Conservation (phyloP, 2,329 filamentous ascomycete genomes). For the Trichoderma guizhouense region DNA sequence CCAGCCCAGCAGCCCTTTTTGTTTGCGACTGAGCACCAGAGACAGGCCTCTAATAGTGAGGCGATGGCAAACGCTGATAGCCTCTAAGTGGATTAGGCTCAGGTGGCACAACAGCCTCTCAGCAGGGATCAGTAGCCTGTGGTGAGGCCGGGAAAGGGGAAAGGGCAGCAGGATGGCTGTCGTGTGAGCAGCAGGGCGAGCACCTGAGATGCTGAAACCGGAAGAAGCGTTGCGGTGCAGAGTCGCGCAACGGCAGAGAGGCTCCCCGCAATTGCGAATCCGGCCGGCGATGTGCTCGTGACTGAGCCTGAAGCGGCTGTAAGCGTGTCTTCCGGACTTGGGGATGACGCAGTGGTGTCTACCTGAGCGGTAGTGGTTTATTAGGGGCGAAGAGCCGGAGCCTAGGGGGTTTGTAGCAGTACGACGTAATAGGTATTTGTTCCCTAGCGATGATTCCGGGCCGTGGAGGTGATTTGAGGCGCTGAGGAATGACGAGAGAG, state of each 20-base stretch:
- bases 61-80: not conserved
- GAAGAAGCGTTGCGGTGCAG: not conserved
- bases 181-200: conserved; percentile 16
- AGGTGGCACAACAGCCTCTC: not conserved
- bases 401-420: not conserved
- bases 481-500: not conserved
- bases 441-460: not conserved
- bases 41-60: not conserved
- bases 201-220: conserved; percentile 17
- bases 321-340: not conserved
- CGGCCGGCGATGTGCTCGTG: conserved; percentile 5
- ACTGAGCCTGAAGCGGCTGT: conserved; percentile 7
- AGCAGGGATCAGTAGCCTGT: not conserved
- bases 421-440: not conserved
- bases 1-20: conserved; percentile 2
- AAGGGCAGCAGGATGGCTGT: not conserved
- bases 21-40: not conserved
- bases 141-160: not conserved
- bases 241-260: not conserved
- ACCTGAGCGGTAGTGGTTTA: not conserved
- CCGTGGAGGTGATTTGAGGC: not conserved
- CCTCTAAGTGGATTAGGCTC: not conserved
- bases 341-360: conserved; percentile 15
- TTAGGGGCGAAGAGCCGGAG: not conserved
- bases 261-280: conserved; percentile 7